phyloP scores from a whole-genome alignment of 768 basidiomycete species.

The Agaricus subrufescens region DNA sequence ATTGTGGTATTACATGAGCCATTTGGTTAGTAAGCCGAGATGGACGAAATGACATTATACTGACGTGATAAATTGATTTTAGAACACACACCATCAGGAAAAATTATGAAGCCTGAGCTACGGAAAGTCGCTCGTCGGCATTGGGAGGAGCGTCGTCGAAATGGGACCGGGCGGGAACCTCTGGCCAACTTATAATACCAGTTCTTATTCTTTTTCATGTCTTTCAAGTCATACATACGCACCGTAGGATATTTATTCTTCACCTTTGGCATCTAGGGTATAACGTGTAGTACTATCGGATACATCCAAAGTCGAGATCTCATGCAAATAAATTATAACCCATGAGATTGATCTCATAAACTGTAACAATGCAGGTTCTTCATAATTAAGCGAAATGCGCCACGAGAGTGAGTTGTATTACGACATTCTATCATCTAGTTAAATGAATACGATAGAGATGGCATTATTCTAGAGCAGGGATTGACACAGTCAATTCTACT shows the following conservation, averaged over 20 bases:
- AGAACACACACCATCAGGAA: conserved; percentile 58
- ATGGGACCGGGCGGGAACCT: conserved; percentile 27
- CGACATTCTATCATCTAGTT: not conserved
- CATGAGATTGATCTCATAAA: too few species aligned
- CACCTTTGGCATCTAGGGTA: not conserved
- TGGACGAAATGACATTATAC: not conserved
- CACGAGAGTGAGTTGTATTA: not conserved
- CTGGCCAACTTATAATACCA: conserved; percentile 28
- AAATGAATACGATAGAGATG: too few species aligned
- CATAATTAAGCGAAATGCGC: not conserved
- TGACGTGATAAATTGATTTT: not conserved
- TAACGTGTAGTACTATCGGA: not conserved
- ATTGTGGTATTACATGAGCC: conserved; percentile 41
- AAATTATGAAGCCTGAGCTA: conserved; percentile 49
- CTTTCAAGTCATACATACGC: conserved; percentile 5
- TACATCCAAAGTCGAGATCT: too few species aligned
- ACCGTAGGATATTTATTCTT: conserved; percentile 3
- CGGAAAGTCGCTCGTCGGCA: conserved; percentile 39
- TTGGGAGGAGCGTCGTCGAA: conserved; percentile 35
- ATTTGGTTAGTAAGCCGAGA: conserved; percentile 35
- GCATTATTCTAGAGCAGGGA: too few species aligned
- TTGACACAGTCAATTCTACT: too few species aligned
- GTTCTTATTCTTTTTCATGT: not conserved
- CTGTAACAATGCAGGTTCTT: too few species aligned
- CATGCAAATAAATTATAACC: too few species aligned